Evolutionary conservation across 306 rosid genomes (phyloP).

Genomic region (Delonix regia): DNA sequence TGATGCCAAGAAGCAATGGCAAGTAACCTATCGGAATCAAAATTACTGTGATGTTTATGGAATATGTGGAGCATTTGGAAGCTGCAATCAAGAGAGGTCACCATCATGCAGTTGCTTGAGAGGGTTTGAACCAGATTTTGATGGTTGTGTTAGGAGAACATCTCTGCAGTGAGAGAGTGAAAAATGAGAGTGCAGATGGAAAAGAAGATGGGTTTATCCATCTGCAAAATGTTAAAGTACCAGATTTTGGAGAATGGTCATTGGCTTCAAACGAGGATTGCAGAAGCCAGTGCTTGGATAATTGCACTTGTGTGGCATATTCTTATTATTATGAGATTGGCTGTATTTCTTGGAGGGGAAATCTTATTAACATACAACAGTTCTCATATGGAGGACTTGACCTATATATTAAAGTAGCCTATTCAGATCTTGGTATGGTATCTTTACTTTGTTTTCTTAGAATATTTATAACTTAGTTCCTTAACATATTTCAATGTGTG

Average conservation of each 20-base stretch:
- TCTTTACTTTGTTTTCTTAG: neutral
- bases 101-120: constrained; percentile 52
- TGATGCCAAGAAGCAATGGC: constrained; percentile 37
- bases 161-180: constrained; percentile 36
- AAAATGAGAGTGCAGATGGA: neutral
- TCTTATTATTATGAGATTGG: constrained; percentile 8
- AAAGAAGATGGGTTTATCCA: constrained; percentile 49
- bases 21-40: too few relatives aligned
- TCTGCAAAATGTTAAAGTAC: too few relatives aligned
- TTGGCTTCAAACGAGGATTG: neutral
- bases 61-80: too few relatives aligned
- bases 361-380: too few relatives aligned
- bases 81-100: too few relatives aligned
- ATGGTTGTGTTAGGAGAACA: constrained; percentile 30
- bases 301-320: constrained; percentile 37
- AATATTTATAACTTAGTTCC: neutral
- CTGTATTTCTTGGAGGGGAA: too few relatives aligned
- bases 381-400: too few relatives aligned
- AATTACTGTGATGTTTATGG: too few relatives aligned
- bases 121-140: constrained; percentile 49
- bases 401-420: constrained; percentile 35
- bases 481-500: too few relatives aligned
- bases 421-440: constrained; percentile 39
- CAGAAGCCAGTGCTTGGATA: constrained; percentile 34
- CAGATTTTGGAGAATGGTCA: too few relatives aligned